Evolutionary conservation across 371 early-diverging fungal genomes (phyloP).

Genomic region (Lichtheimia hyalospora): DNA sequence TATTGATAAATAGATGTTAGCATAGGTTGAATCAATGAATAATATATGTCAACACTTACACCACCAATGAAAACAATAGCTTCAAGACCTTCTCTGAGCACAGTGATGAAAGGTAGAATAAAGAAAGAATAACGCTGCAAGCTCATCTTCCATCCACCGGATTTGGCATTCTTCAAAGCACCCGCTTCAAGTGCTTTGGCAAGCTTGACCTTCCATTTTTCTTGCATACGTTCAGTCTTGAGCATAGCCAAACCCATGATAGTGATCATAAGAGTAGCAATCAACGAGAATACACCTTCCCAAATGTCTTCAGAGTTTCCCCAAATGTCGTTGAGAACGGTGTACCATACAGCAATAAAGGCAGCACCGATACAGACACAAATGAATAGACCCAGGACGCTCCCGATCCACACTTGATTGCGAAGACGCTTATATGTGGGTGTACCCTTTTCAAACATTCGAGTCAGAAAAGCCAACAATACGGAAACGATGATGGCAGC

Average conservation of each 20-base stretch:
- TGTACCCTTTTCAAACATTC: conserved; percentile 51
- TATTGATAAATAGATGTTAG: conserved; percentile 14
- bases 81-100: conserved; percentile 83
- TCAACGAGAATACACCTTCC: conserved; percentile 76
- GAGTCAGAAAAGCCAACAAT: conserved; percentile 68
- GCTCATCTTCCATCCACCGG: conserved; percentile 16
- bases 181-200: conserved; percentile 45
- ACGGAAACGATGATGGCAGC: conserved; percentile 85
- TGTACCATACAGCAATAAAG: conserved; percentile 73
- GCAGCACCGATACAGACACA: conserved; percentile 69
- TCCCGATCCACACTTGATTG: conserved; percentile 69
- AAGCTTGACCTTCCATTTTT: conserved; percentile 69
- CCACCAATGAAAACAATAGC: conserved; percentile 85
- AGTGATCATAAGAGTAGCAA: conserved; percentile 70
- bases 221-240: conserved; percentile 70
- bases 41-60: conserved; percentile 43
- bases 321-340: conserved; percentile 52
- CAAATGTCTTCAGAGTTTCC: conserved; percentile 70
- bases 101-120: conserved; percentile 75
- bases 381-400: conserved; percentile 54
- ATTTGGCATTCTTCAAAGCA: neutral
- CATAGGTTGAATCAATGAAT: neutral
- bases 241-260: conserved; percentile 78
- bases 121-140: conserved; percentile 66
- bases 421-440: conserved; percentile 53